Evolutionary conservation across 116 monocot genomes (phyloP).

Genomic region (Papilionanthe hybrid): DNA sequence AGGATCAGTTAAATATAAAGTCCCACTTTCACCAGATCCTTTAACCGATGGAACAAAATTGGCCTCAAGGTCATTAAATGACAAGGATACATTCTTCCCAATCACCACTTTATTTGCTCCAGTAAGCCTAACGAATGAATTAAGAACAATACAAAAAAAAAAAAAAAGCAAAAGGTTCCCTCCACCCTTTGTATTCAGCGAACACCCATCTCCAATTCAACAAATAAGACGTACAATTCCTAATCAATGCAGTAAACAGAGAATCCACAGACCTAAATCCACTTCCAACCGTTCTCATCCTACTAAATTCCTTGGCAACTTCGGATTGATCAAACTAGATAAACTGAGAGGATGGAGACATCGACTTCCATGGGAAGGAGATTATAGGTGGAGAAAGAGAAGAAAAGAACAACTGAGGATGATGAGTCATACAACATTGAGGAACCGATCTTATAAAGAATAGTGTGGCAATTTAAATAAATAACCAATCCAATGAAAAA

Average conservation of each 20-base stretch:
- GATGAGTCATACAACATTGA: not conserved
- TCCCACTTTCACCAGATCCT: no score
- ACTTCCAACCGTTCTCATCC: not conserved
- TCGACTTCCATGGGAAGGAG: constrained; percentile 43
- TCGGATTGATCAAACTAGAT: not conserved
- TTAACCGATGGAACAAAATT: constrained; percentile 15
- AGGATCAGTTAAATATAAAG: no score
- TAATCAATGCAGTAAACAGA: not conserved
- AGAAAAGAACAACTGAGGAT: not conserved
- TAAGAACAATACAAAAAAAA: not conserved
- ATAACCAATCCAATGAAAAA: no score
- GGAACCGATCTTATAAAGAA: no score
- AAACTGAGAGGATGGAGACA: constrained; percentile 27
- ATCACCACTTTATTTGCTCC: constrained; percentile 39
- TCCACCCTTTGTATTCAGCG: constrained; percentile 7
- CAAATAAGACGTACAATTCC: not conserved
- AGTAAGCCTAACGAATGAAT: constrained; percentile 15
- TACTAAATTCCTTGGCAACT: constrained; percentile 3
- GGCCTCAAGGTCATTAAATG: constrained; percentile 42
- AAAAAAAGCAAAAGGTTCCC: not conserved
- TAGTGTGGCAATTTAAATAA: no score
- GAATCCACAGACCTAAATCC: not conserved
- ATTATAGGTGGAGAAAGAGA: not conserved
- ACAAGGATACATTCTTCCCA: constrained; percentile 40
- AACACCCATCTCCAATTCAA: constrained; percentile 15